phyloP scores from a whole-genome alignment of 768 basidiomycete species.

The Hypsizygus marmoreus region DNA sequence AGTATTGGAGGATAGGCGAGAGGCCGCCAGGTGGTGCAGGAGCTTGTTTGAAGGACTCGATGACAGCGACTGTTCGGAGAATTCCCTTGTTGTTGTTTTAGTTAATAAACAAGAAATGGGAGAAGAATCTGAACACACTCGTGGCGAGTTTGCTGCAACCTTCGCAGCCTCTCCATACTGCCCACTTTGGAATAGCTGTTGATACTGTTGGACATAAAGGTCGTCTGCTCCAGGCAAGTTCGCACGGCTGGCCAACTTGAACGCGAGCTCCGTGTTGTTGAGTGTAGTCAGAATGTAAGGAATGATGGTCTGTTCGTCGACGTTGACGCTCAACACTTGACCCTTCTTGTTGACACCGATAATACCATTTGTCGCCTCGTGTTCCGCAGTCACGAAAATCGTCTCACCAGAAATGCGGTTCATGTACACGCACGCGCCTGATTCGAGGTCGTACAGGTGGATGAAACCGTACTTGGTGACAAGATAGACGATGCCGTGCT shows the following conservation, averaged over 20 bases:
- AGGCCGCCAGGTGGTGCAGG: slow-evolving; percentile 89
- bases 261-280: slow-evolving; percentile 97
- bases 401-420: slow-evolving; percentile 99
- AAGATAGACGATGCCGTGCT: slow-evolving; percentile 95
- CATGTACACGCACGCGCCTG: slow-evolving; percentile 98
- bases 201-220: slow-evolving; percentile 92
- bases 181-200: slow-evolving; percentile 83
- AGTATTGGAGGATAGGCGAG: slow-evolving; percentile 97
- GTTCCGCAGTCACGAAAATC: slow-evolving; percentile 97
- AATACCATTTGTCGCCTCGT: slow-evolving; percentile 92
- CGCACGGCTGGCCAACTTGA: slow-evolving; percentile 95
- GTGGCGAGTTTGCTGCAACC: slow-evolving; percentile 95
- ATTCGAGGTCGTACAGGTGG: slow-evolving; percentile 97
- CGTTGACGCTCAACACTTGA: slow-evolving; percentile 94
- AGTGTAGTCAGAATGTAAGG: slow-evolving; percentile 92
- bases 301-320: slow-evolving; percentile 95
- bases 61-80: slow-evolving; percentile 90
- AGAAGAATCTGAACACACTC: slow-evolving; percentile 49
- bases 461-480: slow-evolving; percentile 99
- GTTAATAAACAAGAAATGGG: slow-evolving; percentile 4
- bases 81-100: slow-evolving; percentile 63
- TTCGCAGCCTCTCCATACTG: slow-evolving; percentile 96
- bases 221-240: slow-evolving; percentile 98
- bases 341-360: slow-evolving; percentile 99
- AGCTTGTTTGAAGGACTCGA: slow-evolving; percentile 96